Conservation (phyloP, 257 asterid genomes). For the Salvia rosmarinus region DNA sequence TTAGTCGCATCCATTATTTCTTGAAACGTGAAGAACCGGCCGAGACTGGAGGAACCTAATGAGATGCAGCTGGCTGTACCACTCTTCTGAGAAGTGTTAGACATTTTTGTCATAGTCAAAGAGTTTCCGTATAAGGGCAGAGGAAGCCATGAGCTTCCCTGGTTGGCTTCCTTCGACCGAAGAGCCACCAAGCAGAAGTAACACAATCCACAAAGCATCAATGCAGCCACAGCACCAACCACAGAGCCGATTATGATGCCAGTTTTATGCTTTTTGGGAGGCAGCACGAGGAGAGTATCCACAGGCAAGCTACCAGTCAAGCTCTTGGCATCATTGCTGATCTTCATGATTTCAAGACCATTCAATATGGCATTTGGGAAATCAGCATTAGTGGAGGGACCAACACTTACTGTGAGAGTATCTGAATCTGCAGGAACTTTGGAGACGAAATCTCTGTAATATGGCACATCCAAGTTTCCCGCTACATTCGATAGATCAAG, state of each 20-base stretch:
- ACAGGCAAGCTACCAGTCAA: constrained; percentile 58
- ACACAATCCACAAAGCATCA: constrained; percentile 54
- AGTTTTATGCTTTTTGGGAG: constrained; percentile 45
- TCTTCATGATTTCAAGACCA: constrained; percentile 74
- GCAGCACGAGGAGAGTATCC: constrained; percentile 44
- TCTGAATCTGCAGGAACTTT: constrained; percentile 42
- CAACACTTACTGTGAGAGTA: constrained; percentile 60
- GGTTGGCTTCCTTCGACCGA: constrained; percentile 52
- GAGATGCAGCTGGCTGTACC: constrained; percentile 73
- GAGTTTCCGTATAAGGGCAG: constrained; percentile 74
- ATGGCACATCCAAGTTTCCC: constrained; percentile 59
- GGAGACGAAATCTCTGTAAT: constrained; percentile 56
- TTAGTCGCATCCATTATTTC: constrained; percentile 74
- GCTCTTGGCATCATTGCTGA: constrained; percentile 71
- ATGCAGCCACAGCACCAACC: constrained; percentile 45
- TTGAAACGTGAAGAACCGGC: constrained; percentile 67
- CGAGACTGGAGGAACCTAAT: constrained; percentile 57
- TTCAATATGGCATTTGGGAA: constrained; percentile 61
- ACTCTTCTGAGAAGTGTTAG: constrained; percentile 63
- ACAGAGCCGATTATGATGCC: constrained; percentile 48
- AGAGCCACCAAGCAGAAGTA: constrained; percentile 51
- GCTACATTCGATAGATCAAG: constrained; percentile 58
- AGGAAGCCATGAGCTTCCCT: constrained; percentile 63
- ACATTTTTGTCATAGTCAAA: constrained; percentile 58
- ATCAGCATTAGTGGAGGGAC: constrained; percentile 58